Conservation (phyloP, 768 basidiomycete species). For the Myochromella boudieri region DNA sequence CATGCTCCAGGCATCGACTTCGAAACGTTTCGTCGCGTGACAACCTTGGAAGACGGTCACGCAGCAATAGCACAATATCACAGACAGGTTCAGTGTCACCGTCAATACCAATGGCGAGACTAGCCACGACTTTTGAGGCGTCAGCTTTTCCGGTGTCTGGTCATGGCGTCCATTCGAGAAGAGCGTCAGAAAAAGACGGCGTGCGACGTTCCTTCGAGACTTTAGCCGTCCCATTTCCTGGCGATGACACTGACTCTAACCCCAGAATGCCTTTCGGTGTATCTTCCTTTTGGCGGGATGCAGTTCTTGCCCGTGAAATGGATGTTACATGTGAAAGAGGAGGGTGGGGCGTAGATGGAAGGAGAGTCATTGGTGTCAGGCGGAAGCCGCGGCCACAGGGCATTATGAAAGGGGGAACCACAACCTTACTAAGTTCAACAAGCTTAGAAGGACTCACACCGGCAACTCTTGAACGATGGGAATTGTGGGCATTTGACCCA, state of each 20-base stretch:
- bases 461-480: conserved; percentile 78
- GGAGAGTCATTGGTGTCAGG: conserved; percentile 67
- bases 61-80: conserved; percentile 58
- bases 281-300: conserved; percentile 55
- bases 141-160: conserved; percentile 76
- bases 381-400: conserved; percentile 52
- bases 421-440: conserved; percentile 6
- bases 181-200: conserved; percentile 68
- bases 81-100: conserved; percentile 46
- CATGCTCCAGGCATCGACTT: conserved; percentile 56
- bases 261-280: conserved; percentile 35
- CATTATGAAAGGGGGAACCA: conserved; percentile 26
- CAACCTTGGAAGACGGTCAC: conserved; percentile 53
- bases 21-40: conserved; percentile 46
- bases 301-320: conserved; percentile 51
- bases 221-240: conserved; percentile 42
- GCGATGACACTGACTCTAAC: conserved; percentile 39
- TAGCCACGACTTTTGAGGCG: conserved; percentile 48
- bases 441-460: conserved; percentile 50
- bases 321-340: conserved; percentile 73
- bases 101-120: conserved; percentile 44
- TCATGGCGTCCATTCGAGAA: conserved; percentile 74
- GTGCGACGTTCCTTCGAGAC: conserved; percentile 49
- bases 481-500: conserved; percentile 78
- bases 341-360: conserved; percentile 66